Evolutionary conservation across 768 basidiomycete genomes (phyloP), one percentile per base, ranked within the genome.

Genomic region (Psilocybe tampanensis): DNA sequence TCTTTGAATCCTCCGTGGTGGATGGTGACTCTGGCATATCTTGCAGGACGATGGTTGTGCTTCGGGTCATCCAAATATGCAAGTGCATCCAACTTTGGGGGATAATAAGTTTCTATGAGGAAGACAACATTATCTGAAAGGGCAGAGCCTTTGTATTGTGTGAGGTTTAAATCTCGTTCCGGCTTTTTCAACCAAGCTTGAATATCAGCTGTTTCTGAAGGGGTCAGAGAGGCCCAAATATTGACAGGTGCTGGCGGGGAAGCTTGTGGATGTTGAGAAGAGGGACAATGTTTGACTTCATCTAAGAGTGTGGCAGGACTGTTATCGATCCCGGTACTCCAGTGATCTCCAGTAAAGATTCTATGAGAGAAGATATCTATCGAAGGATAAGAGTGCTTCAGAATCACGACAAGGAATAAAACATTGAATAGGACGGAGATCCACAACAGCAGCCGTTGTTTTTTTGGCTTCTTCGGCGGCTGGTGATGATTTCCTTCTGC

Each of bases 111-210:
- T 56, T 86, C 85, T 54, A 87, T 76, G 54, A 76, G 64, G 64
- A 73, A 81, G 39, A 85, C 67, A 56, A 74, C 66, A 65, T 86
- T 85, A 60, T 86, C 83, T 0, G 78, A 75, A 8, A 74, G 49
- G 9, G 23, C 44, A 1, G 44, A 52, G 6, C 62, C 39, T 21
- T 61, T 63, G 2, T 65, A 61, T 8, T 57, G 64, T 0, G 84
- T 85, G 17, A 86, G 72, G 64, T 86, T 86, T 3, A 86, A 73
- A 6, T 60, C 61, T 48, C 68, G 73, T 44, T 71, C 73, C 2
- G 77, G 72, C 2, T 71, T 64, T 41, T 68, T 68, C 7, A 86
- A 73, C 81, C 84, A 86, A 11, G 64, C 56, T 23, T 76, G 66
- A 55, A 86, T 72, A 22, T 73, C 60, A 15, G 71, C 63, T 4